phyloP scores from a whole-genome alignment of 2,329 filamentous ascomycete species.

The Basipetospora chlamydospora region DNA sequence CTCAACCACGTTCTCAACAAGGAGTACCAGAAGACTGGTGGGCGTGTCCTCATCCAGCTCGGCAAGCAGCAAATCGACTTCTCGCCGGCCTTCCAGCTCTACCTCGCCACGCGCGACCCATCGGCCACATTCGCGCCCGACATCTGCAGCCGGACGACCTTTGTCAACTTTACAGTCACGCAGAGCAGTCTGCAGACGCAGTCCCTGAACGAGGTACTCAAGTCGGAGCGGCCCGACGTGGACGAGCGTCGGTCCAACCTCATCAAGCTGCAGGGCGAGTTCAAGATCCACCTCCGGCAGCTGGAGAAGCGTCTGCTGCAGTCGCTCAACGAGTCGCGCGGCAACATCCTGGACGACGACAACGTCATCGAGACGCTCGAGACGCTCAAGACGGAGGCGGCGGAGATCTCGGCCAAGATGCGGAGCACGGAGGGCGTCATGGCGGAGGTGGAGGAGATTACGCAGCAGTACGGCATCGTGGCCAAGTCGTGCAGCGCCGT shows the following conservation, averaged over 20 bases:
- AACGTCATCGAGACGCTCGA: conserved; percentile 96
- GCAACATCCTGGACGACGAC: conserved; percentile 96
- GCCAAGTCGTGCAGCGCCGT: conserved; percentile 92
- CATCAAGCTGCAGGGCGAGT: conserved; percentile 97
- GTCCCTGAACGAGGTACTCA: conserved; percentile 91
- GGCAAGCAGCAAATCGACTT: conserved; percentile 99
- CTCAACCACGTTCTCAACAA: conserved; percentile 98
- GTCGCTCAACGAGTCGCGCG: conserved; percentile 90
- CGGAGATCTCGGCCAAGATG: conserved; percentile 92
- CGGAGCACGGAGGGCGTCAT: conserved; percentile 94
- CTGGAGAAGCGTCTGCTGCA: conserved; percentile 88
- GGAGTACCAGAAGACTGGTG: conserved; percentile 96
- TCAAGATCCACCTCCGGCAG: conserved; percentile 93
- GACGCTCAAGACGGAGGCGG: conserved; percentile 93
- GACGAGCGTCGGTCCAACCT: conserved; percentile 93
- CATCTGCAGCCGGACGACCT: conserved; percentile 94
- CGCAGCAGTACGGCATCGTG: conserved; percentile 83
- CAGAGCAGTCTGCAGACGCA: conserved; percentile 98
- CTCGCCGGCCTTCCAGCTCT: conserved; percentile 89
- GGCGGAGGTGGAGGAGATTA: conserved; percentile 94
- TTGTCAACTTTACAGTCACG: conserved; percentile 98
- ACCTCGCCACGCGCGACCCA: conserved; percentile 87
- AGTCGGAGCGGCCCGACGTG: conserved; percentile 92
- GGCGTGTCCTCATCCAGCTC: conserved; percentile 93
- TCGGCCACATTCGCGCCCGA: conserved; percentile 92